A percentile compares a stretch with the other conserved stretches of the same genome.
Conservation (phyloP, 2,329 filamentous ascomycete species). For the Colletotrichum sp. region DNA sequence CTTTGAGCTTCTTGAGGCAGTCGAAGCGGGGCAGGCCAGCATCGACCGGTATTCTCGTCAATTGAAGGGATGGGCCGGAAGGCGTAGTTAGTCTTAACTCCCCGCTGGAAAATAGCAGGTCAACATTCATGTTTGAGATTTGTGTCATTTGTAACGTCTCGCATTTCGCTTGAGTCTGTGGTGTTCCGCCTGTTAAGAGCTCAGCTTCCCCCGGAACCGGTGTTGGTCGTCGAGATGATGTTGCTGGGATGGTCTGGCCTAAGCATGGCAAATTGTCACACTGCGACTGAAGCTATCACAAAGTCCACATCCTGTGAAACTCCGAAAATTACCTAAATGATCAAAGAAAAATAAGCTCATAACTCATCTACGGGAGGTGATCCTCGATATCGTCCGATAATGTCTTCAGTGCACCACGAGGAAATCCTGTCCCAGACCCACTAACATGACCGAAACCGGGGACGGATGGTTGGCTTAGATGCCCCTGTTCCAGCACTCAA, state of each 20-base stretch:
- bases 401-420: background rate
- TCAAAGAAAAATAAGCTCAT: background rate
- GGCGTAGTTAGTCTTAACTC: background rate
- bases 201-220: background rate
- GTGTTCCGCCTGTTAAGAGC: too few relatives aligned
- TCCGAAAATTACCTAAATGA: background rate
- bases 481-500: background rate
- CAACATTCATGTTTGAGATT: background rate
- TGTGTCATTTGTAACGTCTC: background rate
- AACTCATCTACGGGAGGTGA: fast-evolving
- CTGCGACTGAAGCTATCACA: background rate
- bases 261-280: background rate
- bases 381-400: background rate
- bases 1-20: background rate
- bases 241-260: background rate
- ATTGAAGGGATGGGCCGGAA: background rate
- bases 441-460: background rate
- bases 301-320: background rate
- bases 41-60: background rate
- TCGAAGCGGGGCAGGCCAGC: background rate
- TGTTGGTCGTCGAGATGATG: too few relatives aligned
- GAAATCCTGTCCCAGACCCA: background rate
- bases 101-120: background rate
- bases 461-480: background rate
- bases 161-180: too few relatives aligned